Evolutionary conservation across 2,329 filamentous ascomycete genomes (phyloP), one percentile per base, ranked within the genome.

Genomic region (Claviceps pusilla): DNA sequence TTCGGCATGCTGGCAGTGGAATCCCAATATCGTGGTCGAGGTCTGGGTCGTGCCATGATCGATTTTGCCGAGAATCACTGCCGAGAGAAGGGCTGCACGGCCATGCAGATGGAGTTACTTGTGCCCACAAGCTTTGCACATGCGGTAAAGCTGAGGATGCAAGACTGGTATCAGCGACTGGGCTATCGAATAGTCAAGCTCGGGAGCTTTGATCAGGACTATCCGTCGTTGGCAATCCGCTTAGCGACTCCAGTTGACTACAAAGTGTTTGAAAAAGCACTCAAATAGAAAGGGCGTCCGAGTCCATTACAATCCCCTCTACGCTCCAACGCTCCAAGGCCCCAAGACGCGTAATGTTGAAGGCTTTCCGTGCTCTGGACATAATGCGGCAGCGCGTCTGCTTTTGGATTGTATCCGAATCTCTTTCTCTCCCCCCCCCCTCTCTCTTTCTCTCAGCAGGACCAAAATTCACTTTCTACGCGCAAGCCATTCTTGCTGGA

Each of bases 1-100:
- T 64, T 67, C 28, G 60, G 61, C 31, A 66, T 66, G 64, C 47
- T 67, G 3, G 61, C 65, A 1, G 48, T 67, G 3, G 59, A 66
- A 12, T 29, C 48, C 0, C 49, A 53, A 7, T 46, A 63, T 19
- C 63, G 59, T 12, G 64, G 65, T 0, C 46, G 48, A 9, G 65
- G 65, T 0, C 11, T 61, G 2, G 65, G 65, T 5, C 59, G 59
- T 3, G 53, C 60, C 33, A 16, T 67, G 29, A 58, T 59, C 0
- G n/a, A 46, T 11, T 68, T 66, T 43, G 64, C 63, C 9, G 64
- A 67, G 51, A 54, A 60, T 0, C 58, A 65, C 29, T 65, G 63
- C 10, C 59, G 61, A 14, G 35, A 57, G 2, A 52, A 57, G 1
- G 64, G 65, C 5, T 67, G 64, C 50, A 60, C 57, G 10, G 54